Evolutionary conservation across 495 filamentous ascomycete species (phyloP).

Genomic region (Amniculicola lignicola): DNA sequence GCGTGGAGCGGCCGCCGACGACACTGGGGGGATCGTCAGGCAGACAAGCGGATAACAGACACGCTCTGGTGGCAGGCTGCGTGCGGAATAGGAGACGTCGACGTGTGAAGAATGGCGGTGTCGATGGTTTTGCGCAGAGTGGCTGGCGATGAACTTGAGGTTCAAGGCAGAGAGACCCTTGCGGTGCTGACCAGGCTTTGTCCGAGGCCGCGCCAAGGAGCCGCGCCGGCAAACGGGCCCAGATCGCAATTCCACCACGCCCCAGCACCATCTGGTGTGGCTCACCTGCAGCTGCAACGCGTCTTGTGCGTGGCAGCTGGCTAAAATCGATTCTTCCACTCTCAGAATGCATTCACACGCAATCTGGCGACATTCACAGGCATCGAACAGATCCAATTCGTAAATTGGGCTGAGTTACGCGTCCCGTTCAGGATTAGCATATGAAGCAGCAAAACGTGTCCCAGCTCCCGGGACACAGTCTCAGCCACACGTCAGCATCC

Average conservation of each 20-base stretch:
- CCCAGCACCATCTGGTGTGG: no score
- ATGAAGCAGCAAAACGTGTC: slow-evolving; percentile 20
- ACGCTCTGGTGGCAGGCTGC: not conserved
- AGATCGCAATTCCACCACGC: no score
- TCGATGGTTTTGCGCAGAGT: no score
- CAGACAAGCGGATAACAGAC: slow-evolving; percentile 2
- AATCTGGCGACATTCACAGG: no score
- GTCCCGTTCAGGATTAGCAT: slow-evolving; percentile 23
- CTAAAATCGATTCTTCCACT: no score
- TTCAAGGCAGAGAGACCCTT: slow-evolving; percentile 15
- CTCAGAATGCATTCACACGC: no score
- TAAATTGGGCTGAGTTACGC: slow-evolving; percentile 21
- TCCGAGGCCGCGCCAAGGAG: slow-evolving; percentile 13
- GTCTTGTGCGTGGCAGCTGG: no score
- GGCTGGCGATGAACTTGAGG: no score
- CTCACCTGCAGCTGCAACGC: no score
- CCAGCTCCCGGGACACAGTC: slow-evolving; percentile 3
- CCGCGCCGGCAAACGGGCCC: slow-evolving; percentile 16
- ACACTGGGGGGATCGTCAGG: not conserved
- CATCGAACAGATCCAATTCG: no score
- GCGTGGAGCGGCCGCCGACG: not conserved
- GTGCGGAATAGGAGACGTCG: slow-evolving; percentile 5
- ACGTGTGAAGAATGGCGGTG: slow-evolving; percentile 28
- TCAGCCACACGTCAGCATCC: slow-evolving; percentile 16
- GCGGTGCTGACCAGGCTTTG: slow-evolving; percentile 13